phyloP scores from a whole-genome alignment of 148 eudicot species.

The Camellia granthamiana region DNA sequence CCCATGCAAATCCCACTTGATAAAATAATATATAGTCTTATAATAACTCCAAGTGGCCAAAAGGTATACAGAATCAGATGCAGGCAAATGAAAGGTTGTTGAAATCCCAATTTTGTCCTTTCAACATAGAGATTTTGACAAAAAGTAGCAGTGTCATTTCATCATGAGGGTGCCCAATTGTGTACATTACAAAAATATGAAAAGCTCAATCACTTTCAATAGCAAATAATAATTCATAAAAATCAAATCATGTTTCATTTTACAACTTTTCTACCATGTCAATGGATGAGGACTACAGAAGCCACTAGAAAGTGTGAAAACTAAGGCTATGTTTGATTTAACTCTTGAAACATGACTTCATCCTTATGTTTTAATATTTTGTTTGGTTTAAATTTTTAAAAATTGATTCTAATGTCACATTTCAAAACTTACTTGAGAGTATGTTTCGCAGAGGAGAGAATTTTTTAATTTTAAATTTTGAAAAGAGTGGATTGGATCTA shows the following conservation, averaged over 20 bases:
- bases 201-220: slow-evolving; percentile 12
- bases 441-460: too few relatives aligned
- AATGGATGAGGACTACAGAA: slow-evolving; percentile 11
- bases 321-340: too few relatives aligned
- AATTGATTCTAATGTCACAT: too few relatives aligned
- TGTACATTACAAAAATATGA: not conserved
- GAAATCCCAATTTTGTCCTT: not conserved
- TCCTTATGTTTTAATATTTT: too few relatives aligned
- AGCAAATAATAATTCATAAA: not conserved
- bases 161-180: not conserved
- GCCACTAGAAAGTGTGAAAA: slow-evolving; percentile 17
- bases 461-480: too few relatives aligned
- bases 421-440: too few relatives aligned
- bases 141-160: not conserved
- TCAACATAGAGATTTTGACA: not conserved
- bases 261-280: slow-evolving; percentile 23
- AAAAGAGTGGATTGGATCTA: too few relatives aligned
- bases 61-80: not conserved
- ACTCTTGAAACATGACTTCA: too few relatives aligned
- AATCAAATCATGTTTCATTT: not conserved
- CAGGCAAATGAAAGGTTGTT: not conserved
- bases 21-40: not conserved
- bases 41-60: not conserved
- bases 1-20: slow-evolving; percentile 5
- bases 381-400: too few relatives aligned